Evolutionary conservation across 441 rosid species (phyloP).

Genomic region (Kokia cookei): DNA sequence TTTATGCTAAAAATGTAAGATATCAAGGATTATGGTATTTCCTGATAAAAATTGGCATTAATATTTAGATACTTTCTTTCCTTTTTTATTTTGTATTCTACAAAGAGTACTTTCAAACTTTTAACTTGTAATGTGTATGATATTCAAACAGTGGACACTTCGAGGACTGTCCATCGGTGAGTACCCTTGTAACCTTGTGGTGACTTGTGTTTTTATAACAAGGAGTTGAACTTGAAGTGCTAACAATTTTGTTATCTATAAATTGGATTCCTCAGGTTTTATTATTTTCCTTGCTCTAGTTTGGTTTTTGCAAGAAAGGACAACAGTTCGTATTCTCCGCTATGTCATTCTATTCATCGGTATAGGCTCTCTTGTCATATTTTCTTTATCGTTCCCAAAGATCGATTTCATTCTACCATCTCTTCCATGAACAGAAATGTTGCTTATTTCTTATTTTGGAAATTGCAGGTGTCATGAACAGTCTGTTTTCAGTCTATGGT

Average conservation of each 20-base stretch:
- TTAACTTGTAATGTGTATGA: background rate
- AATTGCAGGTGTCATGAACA: conserved; percentile 84
- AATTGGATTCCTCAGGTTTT: conserved; percentile 48
- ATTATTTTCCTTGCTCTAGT: conserved; percentile 65
- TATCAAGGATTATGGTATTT: background rate
- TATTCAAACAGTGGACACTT: conserved; percentile 77
- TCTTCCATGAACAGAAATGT: background rate
- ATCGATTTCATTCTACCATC: background rate
- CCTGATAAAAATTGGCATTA: background rate
- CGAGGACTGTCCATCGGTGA: conserved; percentile 85
- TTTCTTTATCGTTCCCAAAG: background rate
- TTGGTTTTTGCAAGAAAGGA: conserved; percentile 83
- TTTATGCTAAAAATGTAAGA: conserved; percentile 81
- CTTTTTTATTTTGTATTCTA: background rate
- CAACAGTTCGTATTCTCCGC: conserved; percentile 65
- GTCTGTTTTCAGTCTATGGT: conserved; percentile 92
- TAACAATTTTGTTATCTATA: conserved; percentile 1
- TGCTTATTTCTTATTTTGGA: conserved; percentile 7
- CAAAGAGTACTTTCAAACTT: background rate
- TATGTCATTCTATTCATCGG: conserved; percentile 89
- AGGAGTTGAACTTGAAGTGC: background rate
- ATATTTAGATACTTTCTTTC: background rate
- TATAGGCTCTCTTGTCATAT: conserved; percentile 16
- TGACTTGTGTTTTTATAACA: background rate
- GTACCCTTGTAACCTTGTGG: conserved; percentile 9